Percentiles rank a stretch among this genome's conserved stretches.
These are phyloP conservation scores for Dothiorella sarmentorum DNA, from an alignment of 2,329 filamentous ascomycete genomes.

Conservation along the genomic window DNA sequence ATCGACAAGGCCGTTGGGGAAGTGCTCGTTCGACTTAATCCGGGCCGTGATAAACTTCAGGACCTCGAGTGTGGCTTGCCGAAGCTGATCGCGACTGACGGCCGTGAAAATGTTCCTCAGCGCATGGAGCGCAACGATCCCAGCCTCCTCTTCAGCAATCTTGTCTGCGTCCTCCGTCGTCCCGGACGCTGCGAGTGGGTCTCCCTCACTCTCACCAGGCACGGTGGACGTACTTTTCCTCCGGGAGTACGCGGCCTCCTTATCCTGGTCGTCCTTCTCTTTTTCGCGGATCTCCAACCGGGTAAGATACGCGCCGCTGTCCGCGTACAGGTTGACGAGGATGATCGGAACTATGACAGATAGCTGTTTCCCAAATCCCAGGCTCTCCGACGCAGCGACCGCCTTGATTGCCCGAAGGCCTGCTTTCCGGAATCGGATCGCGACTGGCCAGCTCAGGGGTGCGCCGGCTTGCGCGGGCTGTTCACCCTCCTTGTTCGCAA, in stretches of 20 bases:
- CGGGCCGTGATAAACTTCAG: constrained; percentile 64
- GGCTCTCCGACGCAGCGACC: constrained; percentile 73
- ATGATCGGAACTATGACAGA: constrained; percentile 78
- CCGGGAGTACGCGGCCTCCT: constrained; percentile 60
- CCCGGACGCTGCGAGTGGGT: constrained; percentile 65
- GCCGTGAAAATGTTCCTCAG: constrained; percentile 80
- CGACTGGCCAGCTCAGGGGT: constrained; percentile 65
- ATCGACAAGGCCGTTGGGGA: constrained; percentile 41
- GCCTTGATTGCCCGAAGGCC: constrained; percentile 70
- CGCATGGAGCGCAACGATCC: constrained; percentile 78
- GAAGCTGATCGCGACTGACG: constrained; percentile 78
- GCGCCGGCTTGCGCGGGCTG: constrained; percentile 39
- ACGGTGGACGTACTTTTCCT: constrained; percentile 79
- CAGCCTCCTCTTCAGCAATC: constrained; percentile 83
- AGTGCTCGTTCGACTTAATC: constrained; percentile 27
- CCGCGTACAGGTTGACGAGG: constrained; percentile 79
- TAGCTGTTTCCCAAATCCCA: constrained; percentile 73
- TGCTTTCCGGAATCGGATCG: constrained; percentile 59
- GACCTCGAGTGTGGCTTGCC: constrained; percentile 69
- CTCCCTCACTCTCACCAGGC: constrained; percentile 67
- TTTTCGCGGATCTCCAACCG: constrained; percentile 65
- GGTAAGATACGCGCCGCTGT: constrained; percentile 66
- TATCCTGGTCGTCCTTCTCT: constrained; percentile 64
- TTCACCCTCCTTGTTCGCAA: constrained; percentile 63
- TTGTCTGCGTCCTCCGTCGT: constrained; percentile 85